A percentile compares a stretch with the other conserved stretches of the same genome.
Conservation (phyloP, 169 alveolate genomes). For the Eimeria praecox region DNA sequence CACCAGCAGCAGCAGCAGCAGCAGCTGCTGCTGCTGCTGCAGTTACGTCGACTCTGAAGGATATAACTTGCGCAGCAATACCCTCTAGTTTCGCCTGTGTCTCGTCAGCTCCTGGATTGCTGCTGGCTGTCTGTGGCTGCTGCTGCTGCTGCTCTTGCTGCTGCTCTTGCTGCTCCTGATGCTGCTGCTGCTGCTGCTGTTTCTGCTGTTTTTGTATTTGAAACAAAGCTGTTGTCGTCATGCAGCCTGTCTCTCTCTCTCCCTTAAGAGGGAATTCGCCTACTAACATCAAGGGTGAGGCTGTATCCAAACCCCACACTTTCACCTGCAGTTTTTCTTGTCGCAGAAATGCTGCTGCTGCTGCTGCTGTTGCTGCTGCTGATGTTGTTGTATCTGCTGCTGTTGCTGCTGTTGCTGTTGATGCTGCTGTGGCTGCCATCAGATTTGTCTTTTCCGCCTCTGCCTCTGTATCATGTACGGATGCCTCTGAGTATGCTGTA, state of each 20-base stretch:
- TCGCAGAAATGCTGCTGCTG: constrained; percentile 59
- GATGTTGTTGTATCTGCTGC: neutral
- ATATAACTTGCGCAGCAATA: constrained; percentile 40
- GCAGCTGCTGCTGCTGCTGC: constrained; percentile 42
- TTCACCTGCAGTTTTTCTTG: constrained; percentile 1
- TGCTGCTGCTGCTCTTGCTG: constrained; percentile 33
- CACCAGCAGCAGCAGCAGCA: constrained; percentile 6
- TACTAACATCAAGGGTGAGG: constrained; percentile 33
- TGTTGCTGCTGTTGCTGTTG: neutral
- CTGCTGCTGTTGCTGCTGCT: constrained; percentile 53
- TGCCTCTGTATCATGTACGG: neutral
- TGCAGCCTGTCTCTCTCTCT: neutral
- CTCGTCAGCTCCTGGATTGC: neutral
- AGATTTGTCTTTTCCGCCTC: neutral
- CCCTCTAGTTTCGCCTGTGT: constrained; percentile 53
- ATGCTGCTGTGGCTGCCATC: neutral
- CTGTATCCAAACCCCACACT: constrained; percentile 52
- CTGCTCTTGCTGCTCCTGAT: constrained; percentile 22
- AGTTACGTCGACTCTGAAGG: constrained; percentile 6
- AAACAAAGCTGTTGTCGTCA: constrained; percentile 27
- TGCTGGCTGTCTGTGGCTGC: constrained; percentile 31
- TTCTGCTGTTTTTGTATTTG: constrained; percentile 22
- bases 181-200: constrained; percentile 36
- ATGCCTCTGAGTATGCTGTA: neutral
- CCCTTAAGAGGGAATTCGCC: constrained; percentile 49